Percentiles rank a stretch among this genome's conserved stretches.
phyloP scores from a whole-genome alignment of 345 rosid species.

The Gossypium stocksii region DNA sequence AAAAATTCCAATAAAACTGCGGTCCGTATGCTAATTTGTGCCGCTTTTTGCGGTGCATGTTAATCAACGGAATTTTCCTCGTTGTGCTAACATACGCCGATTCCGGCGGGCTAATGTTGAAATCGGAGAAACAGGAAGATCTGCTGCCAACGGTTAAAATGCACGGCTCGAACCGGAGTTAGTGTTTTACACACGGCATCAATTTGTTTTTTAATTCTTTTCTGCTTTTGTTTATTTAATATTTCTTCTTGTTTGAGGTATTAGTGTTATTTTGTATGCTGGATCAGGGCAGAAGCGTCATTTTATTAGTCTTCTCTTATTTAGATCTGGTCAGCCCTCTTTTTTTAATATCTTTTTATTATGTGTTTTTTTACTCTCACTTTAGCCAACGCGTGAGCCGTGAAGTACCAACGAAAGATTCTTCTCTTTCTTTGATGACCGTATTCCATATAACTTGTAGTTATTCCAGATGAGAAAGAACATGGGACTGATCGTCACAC shows the following conservation, averaged over 20 bases:
- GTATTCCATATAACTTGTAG: not conserved
- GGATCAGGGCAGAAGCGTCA: conserved; percentile 15
- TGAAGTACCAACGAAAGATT: conserved; percentile 28
- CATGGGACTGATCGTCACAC: conserved; percentile 32
- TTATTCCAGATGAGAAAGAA: conserved; percentile 18
- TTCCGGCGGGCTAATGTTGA: not conserved
- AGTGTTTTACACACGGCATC: not conserved
- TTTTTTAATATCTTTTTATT: not conserved
- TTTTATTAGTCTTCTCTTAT: conserved; percentile 10
- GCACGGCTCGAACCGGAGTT: conserved; percentile 7
- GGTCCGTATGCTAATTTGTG: not conserved
- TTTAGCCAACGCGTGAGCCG: conserved; percentile 24
- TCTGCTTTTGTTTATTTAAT: not conserved
- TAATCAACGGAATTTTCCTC: not conserved
- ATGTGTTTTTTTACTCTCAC: not conserved
- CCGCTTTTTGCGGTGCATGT: conserved; percentile 6
- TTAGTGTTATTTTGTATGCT: not conserved
- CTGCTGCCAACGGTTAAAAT: conserved; percentile 9
- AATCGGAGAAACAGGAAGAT: not conserved
- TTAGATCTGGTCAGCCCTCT: conserved; percentile 34
- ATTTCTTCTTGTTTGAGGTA: not conserved
- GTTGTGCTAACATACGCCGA: conserved; percentile 10
- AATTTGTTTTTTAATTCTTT: not conserved
- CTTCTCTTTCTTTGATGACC: conserved; percentile 12
- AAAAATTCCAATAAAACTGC: not conserved